Evolutionary conservation across 306 rosid genomes (phyloP), one percentile per base, ranked within the genome.

Genomic region (Abrus pulchellus): DNA sequence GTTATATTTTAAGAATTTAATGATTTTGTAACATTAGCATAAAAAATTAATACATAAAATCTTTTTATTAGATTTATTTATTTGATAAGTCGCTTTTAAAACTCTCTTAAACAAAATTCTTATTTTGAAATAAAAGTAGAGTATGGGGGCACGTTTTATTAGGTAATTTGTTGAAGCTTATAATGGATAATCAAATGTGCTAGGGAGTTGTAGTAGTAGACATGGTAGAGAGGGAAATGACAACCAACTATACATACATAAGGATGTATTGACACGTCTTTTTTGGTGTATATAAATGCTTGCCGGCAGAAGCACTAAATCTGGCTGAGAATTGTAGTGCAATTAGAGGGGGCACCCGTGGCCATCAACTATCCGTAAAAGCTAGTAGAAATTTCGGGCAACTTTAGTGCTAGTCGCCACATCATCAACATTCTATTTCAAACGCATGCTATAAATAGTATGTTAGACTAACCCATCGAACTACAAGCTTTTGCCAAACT

Each of bases 241-340:
- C 30, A 14, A n/a, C 54, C 65, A 69, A 70, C 48, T 44, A 41
- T 41, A 55, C 40, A 62, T 52, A 52, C 59, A 30, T 34, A 47
- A 32, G 40, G 68, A 63, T 10, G 53, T 75, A 76, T 45, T 29
- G 83, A 83, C 85, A 76, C 79, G 83, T 83, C 48, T 7, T 40
- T 68, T 49, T 36, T 50, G 52, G 81, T 44, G 49, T 32, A 86
- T 28, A 41, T 66, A 57, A 76, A 43, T 7, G 64, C 71, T 62
- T 67, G 87, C 14, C 87, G 85, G 87, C 86, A 83, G 78, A 65
- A 29, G 90, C 90, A 87, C 87, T 81, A 74, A 73, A 54, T 38
- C 0, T 45, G 85, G 86, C 57, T 34, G 65, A 76, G 69, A 77
- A 55, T 83, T 36, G 49, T 44, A 67, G 84, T 77, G 87, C 68